Percentiles rank a stretch among this genome's conserved stretches.
Evolutionary conservation across 2,329 filamentous ascomycete species (phyloP).

Genomic region (Cercospora berteroae): DNA sequence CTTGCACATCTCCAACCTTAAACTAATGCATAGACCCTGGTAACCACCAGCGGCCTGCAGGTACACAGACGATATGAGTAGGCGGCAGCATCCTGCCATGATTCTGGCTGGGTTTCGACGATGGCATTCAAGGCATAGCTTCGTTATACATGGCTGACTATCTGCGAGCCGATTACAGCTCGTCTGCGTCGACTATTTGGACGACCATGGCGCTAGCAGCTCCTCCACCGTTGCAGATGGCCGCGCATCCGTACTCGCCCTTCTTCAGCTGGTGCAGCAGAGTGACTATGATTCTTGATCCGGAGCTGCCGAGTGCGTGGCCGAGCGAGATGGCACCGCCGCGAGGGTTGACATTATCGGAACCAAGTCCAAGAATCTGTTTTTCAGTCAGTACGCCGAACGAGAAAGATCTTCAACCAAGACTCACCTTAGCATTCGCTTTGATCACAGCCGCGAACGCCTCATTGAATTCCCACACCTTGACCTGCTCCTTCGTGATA

Average conservation of each 20-base stretch:
- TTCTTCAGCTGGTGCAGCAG: constrained; percentile 86
- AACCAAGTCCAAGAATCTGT: constrained; percentile 75
- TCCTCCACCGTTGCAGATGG: constrained; percentile 95
- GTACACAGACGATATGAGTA: neutral
- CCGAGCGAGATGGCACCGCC: constrained; percentile 90
- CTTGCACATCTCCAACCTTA: neutral
- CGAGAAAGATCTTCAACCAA: neutral
- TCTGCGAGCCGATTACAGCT: constrained; percentile 30
- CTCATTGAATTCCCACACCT: constrained; percentile 98
- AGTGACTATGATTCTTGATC: constrained; percentile 84
- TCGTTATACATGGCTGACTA: constrained; percentile 3
- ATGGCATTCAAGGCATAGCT: neutral
- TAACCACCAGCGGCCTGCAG: neutral
- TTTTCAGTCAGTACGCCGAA: neutral
- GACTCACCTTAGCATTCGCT: constrained; percentile 77
- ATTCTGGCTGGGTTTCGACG: neutral
- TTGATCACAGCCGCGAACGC: constrained; percentile 95
- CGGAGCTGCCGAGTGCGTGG: constrained; percentile 89
- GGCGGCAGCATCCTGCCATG: neutral
- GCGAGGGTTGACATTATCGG: constrained; percentile 78
- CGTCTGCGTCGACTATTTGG: constrained; percentile 63
- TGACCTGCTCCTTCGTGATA: constrained; percentile 85
- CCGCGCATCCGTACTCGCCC: constrained; percentile 90
- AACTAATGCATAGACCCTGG: constrained; percentile 6
- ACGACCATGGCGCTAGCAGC: constrained; percentile 90